Conservation (phyloP, 2,329 filamentous ascomycete species). For the Malbranchea zuffiana region DNA sequence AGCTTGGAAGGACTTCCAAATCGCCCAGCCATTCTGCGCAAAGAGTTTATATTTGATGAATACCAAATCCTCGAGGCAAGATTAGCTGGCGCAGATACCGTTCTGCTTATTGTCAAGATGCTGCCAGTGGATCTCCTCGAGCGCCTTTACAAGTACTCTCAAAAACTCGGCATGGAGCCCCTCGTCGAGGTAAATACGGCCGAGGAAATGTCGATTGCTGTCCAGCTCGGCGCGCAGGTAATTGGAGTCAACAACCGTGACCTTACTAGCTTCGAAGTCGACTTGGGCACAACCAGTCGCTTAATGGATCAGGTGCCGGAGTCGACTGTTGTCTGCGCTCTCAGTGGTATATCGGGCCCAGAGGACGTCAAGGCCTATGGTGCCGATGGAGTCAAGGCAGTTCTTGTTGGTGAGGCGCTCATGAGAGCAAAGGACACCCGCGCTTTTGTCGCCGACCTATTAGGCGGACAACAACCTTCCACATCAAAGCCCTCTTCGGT, state of each 20-base stretch:
- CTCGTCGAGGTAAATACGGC: constrained; percentile 92
- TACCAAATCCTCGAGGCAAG: constrained; percentile 96
- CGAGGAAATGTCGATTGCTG: constrained; percentile 81
- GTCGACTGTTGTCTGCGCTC: constrained; percentile 77
- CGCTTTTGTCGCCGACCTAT: constrained; percentile 71
- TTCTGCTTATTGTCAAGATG: constrained; percentile 98
- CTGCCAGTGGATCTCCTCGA: constrained; percentile 63
- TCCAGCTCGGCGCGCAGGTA: constrained; percentile 75
- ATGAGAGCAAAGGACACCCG: constrained; percentile 82
- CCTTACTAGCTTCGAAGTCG: constrained; percentile 91
- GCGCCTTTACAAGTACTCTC: constrained; percentile 76
- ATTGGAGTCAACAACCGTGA: constrained; percentile 98
- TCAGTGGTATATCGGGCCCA: constrained; percentile 85
- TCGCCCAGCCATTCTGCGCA: constrained; percentile 79
- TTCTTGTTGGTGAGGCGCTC: constrained; percentile 88
- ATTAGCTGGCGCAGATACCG: constrained; percentile 84
- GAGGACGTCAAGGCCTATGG: constrained; percentile 82
- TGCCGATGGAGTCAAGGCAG: constrained; percentile 79
- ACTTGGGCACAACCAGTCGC: constrained; percentile 81
- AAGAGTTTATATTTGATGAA: constrained; percentile 96
- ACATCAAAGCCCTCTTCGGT: constrained; percentile 21
- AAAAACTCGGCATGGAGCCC: constrained; percentile 89
- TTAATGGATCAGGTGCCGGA: constrained; percentile 77
- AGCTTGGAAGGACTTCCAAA: constrained; percentile 86
- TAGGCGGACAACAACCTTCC: constrained; percentile 41